These are phyloP conservation scores for Pisolithus albus DNA, from an alignment of 768 basidiomycete species.

Conservation along the genomic window DNA sequence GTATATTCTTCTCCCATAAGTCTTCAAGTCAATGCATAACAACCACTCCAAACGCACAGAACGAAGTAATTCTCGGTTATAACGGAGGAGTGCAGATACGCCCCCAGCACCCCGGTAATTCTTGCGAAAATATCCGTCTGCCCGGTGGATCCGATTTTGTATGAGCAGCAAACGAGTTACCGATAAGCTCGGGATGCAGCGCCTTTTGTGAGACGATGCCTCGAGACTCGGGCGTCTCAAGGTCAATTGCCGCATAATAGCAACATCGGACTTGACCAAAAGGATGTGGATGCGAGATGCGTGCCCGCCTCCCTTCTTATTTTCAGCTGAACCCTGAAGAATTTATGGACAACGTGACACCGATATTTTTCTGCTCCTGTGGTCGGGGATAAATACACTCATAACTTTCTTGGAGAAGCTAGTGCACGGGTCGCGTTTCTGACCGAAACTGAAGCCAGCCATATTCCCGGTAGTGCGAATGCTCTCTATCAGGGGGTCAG, in stretches of 20 bases:
- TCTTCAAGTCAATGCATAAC: constrained; percentile 21
- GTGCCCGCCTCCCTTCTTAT: constrained; percentile 19
- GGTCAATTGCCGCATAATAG: constrained; percentile 28
- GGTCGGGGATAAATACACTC: constrained; percentile 19
- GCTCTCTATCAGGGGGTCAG: constrained; percentile 23
- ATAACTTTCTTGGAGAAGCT: constrained; percentile 27
- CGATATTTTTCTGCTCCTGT: constrained; percentile 13
- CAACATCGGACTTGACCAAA: constrained; percentile 28
- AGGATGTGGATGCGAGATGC: constrained; percentile 21
- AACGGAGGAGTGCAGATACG: constrained; percentile 33
- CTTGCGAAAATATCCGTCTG: constrained; percentile 29
- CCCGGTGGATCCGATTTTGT: constrained; percentile 30
- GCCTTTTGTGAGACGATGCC: constrained; percentile 20
- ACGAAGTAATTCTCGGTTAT: constrained; percentile 33
- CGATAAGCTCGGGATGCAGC: constrained; percentile 30
- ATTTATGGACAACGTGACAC: constrained; percentile 27
- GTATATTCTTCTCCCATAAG: constrained; percentile 26
- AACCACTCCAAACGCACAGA: constrained; percentile 31
- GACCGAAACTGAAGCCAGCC: constrained; percentile 17
- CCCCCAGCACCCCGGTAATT: constrained; percentile 30
- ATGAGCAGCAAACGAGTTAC: constrained; percentile 30
- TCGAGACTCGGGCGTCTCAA: constrained; percentile 32
- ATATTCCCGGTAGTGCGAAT: constrained; percentile 19
- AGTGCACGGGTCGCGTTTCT: constrained; percentile 27
- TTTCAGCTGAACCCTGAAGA: constrained; percentile 18